Evolutionary conservation across 257 asterid species (phyloP), one percentile per base, ranked within the genome.

Genomic region (Solanum infundibuliforme): DNA sequence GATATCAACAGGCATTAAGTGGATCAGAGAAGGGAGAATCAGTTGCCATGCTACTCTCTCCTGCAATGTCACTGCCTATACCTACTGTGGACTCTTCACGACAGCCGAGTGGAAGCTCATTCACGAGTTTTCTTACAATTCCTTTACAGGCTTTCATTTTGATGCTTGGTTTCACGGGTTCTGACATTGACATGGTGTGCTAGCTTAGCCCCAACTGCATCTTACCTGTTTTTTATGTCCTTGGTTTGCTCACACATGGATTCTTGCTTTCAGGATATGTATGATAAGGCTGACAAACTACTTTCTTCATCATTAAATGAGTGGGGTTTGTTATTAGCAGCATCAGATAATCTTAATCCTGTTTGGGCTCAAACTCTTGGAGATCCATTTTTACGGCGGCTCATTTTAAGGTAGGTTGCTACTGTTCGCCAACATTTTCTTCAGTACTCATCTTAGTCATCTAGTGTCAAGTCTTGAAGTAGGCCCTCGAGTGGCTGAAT

Each of bases 11-110:
- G 99, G 95, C 88, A 72, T 88, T 97, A 87, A 92, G 92, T 90
- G 99, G 98, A 86, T 89, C 96, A 43, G 99, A 97, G 91, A 97
- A 95, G 91, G 98, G 99, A 87, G 99, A 97, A 91, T 93, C 95
- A 52, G 92, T 93, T 89, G 98, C 98, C 87, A 91, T 97, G 93
- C 98, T 97, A 73, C 94, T 97, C 74, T 97, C 99, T 84, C 98
- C 99, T 5, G 85, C 93, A 23, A 90, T 92, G 74, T 91, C 98
- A 74, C 92, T 95, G 87, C 95, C 98, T 71, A 88, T 94, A 87
- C 93, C 94, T 75, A 87, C 90, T 32, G 73, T 91, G 65, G 98
- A 93, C 71, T 91, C 95, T 89, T 88, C 93, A 87, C 97, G 95
- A 58, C 98, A 94, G 84, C 93, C 91, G 41, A 89, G 91, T 87